Conservation (phyloP, 345 rosid genomes). For the Hibiscus syriacus region DNA sequence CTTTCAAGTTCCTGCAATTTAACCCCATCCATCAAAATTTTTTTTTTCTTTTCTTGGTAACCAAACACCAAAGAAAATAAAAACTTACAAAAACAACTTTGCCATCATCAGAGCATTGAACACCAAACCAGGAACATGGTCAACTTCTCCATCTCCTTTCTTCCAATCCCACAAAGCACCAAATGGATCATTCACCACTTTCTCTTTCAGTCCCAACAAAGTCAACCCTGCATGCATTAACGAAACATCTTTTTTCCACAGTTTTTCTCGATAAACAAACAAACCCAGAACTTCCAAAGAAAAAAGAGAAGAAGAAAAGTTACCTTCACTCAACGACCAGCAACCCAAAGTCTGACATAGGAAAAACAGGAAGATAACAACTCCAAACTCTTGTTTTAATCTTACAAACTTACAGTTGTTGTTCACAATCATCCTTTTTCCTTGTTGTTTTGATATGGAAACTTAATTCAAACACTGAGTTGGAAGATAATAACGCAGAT, state of each 20-base stretch:
- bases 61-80: not conserved
- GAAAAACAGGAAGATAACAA: slow-evolving; percentile 19
- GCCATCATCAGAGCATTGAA: slow-evolving; percentile 58
- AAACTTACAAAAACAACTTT: slow-evolving; percentile 66
- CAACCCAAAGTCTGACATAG: slow-evolving; percentile 26
- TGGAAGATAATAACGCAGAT: not conserved
- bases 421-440: slow-evolving; percentile 13
- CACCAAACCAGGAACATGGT: slow-evolving; percentile 87
- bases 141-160: slow-evolving; percentile 23
- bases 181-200: slow-evolving; percentile 57
- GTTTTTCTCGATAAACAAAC: slow-evolving; percentile 6
- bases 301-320: not conserved
- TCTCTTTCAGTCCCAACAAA: slow-evolving; percentile 52
- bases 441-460: not conserved
- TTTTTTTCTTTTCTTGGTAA: not conserved
- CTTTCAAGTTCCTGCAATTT: slow-evolving; percentile 47
- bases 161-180: slow-evolving; percentile 60
- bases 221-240: slow-evolving; percentile 52
- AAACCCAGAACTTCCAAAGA: slow-evolving; percentile 1
- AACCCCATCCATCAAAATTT: not conserved
- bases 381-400: slow-evolving; percentile 13
- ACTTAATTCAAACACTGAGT: not conserved
- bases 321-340: slow-evolving; percentile 52
- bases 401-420: slow-evolving; percentile 24
- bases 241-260: slow-evolving; percentile 4